These are phyloP conservation scores for Mortierella sp. DNA, from an alignment of 371 early-diverging fungal species.

Conservation along the genomic window DNA sequence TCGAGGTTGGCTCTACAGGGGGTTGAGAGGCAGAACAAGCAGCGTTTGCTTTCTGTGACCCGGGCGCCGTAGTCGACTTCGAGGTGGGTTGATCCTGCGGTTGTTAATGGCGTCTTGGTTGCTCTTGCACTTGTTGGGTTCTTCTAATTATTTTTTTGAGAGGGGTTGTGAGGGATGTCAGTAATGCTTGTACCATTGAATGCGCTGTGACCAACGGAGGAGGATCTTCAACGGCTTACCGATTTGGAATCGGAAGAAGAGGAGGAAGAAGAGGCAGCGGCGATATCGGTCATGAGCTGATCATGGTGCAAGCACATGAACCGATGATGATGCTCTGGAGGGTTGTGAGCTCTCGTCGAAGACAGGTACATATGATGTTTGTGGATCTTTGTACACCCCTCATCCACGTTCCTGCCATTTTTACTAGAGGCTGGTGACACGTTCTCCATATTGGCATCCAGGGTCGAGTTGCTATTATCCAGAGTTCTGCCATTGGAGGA, in stretches of 20 bases:
- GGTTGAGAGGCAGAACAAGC: constrained; percentile 38
- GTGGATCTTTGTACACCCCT: constrained; percentile 19
- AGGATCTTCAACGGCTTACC: neutral
- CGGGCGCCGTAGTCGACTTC: constrained; percentile 31
- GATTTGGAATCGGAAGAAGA: neutral
- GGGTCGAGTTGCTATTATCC: neutral
- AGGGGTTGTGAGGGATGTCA: neutral
- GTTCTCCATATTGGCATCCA: neutral
- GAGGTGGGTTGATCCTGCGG: constrained; percentile 39
- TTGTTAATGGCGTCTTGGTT: neutral
- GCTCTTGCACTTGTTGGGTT: neutral
- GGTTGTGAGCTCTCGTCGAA: neutral
- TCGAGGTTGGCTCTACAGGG: constrained; percentile 50
- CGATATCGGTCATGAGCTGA: constrained; percentile 36
- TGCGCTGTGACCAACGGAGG: neutral
- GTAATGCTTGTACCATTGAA: neutral
- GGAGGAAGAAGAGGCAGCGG: neutral
- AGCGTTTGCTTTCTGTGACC: constrained; percentile 35
- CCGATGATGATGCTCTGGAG: constrained; percentile 33
- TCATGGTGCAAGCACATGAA: constrained; percentile 53
- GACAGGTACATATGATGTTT: constrained; percentile 29
- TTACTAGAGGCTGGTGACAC: constrained; percentile 8
- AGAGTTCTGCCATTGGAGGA: neutral
- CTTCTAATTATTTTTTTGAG: neutral
- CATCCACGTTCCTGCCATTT: neutral